Evolutionary conservation across 306 rosid species (phyloP).

Genomic region (Oxytropis ochrocephala): DNA sequence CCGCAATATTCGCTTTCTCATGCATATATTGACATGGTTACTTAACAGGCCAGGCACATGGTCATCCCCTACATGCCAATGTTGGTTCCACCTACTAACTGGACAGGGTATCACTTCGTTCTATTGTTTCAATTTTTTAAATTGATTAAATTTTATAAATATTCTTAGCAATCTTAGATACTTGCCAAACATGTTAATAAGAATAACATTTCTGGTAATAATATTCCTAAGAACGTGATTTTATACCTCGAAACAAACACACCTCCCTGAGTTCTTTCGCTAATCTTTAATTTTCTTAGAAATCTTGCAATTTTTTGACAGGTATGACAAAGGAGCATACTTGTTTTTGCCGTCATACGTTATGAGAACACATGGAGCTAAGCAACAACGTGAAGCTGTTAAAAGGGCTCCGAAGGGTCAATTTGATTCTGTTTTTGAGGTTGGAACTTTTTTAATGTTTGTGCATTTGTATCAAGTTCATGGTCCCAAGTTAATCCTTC

Average conservation of each 20-base stretch:
- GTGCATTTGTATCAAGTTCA: slow-evolving; percentile 8
- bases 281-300: background rate
- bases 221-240: too few relatives aligned
- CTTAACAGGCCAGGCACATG: slow-evolving; percentile 88
- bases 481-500: background rate
- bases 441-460: slow-evolving; percentile 17
- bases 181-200: too few relatives aligned
- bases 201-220: too few relatives aligned
- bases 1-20: background rate
- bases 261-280: background rate
- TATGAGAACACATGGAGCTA: slow-evolving; percentile 95
- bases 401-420: slow-evolving; percentile 60
- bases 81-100: slow-evolving; percentile 82
- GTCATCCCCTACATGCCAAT: slow-evolving; percentile 98
- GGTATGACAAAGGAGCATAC: slow-evolving; percentile 90
- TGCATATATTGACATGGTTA: slow-evolving; percentile 18
- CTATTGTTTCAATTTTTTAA: background rate
- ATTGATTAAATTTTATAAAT: too few relatives aligned
- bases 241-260: too few relatives aligned
- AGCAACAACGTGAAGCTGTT: slow-evolving; percentile 81
- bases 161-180: too few relatives aligned
- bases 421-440: slow-evolving; percentile 76
- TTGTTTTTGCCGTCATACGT: slow-evolving; percentile 82
- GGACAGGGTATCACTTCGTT: slow-evolving; percentile 65
- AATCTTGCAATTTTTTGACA: slow-evolving; percentile 29